Percentiles rank a stretch among this genome's conserved stretches.
phyloP scores from a whole-genome alignment of 805 yeast genomes.

The Saccharomycopsis fibuligera region DNA sequence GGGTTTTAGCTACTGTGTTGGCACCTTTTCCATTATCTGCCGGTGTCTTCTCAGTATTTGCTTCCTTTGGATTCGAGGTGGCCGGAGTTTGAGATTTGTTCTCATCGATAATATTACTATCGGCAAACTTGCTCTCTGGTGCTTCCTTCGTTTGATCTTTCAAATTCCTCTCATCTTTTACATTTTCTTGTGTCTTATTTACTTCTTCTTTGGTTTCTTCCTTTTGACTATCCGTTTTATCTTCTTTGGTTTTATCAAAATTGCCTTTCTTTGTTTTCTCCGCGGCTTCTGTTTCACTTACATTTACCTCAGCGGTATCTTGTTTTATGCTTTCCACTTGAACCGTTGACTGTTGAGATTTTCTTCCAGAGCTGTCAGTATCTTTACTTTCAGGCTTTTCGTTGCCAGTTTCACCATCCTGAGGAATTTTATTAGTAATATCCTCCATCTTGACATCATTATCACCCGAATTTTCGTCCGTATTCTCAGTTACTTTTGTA shows the following conservation, averaged over 20 bases:
- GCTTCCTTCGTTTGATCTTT: background rate
- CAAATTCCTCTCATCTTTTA: background rate
- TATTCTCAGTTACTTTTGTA: background rate
- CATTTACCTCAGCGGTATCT: background rate
- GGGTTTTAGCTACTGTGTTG: background rate
- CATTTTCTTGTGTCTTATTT: background rate
- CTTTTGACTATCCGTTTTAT: background rate
- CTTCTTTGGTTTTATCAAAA: conserved; percentile 1
- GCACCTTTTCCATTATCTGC: background rate
- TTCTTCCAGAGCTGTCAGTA: background rate
- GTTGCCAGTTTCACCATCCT: no score
- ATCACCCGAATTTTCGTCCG: background rate
- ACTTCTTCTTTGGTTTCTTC: background rate
- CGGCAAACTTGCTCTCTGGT: background rate
- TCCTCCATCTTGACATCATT: background rate
- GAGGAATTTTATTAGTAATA: no score
- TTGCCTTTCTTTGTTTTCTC: background rate
- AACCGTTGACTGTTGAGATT: background rate
- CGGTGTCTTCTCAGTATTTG: background rate
- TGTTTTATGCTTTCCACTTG: background rate
- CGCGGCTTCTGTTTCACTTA: background rate
- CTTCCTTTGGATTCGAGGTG: background rate
- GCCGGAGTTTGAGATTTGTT: background rate
- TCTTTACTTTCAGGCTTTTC: background rate
- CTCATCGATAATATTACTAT: background rate